phyloP scores from a whole-genome alignment of 306 rosid genomes.

The Mimosa pudica region DNA sequence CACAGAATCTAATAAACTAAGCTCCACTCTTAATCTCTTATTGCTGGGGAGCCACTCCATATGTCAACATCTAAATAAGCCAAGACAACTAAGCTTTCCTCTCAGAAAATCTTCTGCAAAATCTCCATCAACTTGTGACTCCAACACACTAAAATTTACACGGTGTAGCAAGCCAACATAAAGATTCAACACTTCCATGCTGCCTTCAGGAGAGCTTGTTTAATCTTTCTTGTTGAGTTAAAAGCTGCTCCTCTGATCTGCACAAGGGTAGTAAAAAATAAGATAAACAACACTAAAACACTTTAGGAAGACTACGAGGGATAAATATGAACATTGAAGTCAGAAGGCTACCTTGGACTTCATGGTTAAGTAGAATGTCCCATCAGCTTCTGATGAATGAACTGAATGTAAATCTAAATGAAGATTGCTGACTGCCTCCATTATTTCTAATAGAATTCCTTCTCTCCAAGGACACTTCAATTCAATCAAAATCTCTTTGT shows the following conservation, averaged over 20 bases:
- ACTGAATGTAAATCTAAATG: conserved; percentile 67
- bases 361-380: conserved; percentile 58
- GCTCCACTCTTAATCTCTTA: not conserved
- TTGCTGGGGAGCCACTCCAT: not conserved
- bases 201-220: conserved; percentile 14
- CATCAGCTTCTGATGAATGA: conserved; percentile 70
- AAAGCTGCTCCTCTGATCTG: conserved; percentile 22
- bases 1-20: conserved; percentile 6
- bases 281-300: not conserved
- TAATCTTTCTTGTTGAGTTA: conserved; percentile 20
- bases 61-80: not conserved
- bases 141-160: not conserved
- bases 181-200: conserved; percentile 22
- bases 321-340: not conserved
- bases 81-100: not conserved
- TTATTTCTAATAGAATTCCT: conserved; percentile 67
- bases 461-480: conserved; percentile 60
- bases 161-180: not conserved
- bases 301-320: not conserved
- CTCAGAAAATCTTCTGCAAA: not conserved
- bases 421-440: conserved; percentile 65
- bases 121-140: not conserved
- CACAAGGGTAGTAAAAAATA: conserved; percentile 1
- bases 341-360: conserved; percentile 59
- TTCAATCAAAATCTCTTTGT: conserved; percentile 59